Evolutionary conservation across 2,329 filamentous ascomycete species (phyloP), one percentile per base, ranked within the genome.

Genomic region (Davidsoniella neocaledoniae): DNA sequence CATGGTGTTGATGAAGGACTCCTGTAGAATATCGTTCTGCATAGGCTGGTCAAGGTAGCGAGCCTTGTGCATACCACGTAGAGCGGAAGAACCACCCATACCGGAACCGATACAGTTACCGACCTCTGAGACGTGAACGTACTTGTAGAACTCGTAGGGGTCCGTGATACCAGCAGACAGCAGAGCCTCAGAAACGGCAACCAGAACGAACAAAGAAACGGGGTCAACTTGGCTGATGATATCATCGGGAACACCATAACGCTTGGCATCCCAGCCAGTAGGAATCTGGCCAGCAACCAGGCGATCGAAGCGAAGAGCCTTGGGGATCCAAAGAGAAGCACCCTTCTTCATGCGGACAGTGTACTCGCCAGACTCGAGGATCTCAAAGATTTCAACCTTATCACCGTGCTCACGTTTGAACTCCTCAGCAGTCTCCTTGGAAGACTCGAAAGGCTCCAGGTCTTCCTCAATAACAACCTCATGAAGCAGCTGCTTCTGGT

Each of bases 1-100:
- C 90, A 98, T 98, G 50, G 91, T 98, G 74, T 98, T 98, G 76
- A 98, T 96, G 74, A 98, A 98, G 10, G 91, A 96, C 68, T 98
- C 91, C 63, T 98, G 93, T 12, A 98, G 76, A 63, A 98, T 95
- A 62, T 98, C 91, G 69, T 96, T 98, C 68, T 98, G 93, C 46
- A 98, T 77, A 50, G 90, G 91, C 71, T 88, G 91, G 70, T 98
- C 91, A 55, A 96, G 75, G 78, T 82, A 96, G 53, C 91, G 84
- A 65, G 95, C 90, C 67, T 90, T 91, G 74, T 96, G 94, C 90
- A 98, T 98, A 59, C 90, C 90, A 60, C 87, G 82, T 56, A 98
- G 76, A 59, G 91, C 91, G 59, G 78, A 79, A 54, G 87, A 83
- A 68, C 91, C 93, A 75, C 91, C 91, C 72, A 98, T 94, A 73